Evolutionary conservation across 169 alveolate genomes (phyloP).

Genomic region (Plasmodium inui): DNA sequence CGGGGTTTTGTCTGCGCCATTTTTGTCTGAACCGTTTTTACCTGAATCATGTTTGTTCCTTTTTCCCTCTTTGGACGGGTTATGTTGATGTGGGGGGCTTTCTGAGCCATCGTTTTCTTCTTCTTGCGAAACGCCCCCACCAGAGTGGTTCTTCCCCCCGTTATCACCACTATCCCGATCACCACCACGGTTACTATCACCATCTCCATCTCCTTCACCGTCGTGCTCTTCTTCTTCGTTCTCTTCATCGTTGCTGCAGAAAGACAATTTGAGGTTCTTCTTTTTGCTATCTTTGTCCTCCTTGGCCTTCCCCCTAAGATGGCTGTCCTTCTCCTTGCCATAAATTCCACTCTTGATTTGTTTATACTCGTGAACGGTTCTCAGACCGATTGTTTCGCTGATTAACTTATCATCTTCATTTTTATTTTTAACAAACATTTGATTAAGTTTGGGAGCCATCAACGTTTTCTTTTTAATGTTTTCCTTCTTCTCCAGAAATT

Average conservation of each 20-base stretch:
- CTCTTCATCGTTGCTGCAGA: constrained; percentile 37
- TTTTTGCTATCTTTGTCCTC: constrained; percentile 16
- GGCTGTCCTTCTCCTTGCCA: constrained; percentile 33
- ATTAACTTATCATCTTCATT: constrained; percentile 70
- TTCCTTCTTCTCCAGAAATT: constrained; percentile 68
- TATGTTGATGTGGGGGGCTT: not conserved
- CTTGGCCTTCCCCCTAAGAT: not conserved
- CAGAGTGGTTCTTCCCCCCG: not conserved
- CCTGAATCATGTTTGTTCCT: not conserved
- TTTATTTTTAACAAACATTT: constrained; percentile 72
- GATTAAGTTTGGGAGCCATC: constrained; percentile 73
- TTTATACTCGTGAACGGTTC: constrained; percentile 75
- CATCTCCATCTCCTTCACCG: constrained; percentile 8
- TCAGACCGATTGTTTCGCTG: constrained; percentile 67
- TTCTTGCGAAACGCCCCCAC: not conserved
- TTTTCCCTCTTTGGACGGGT: not conserved
- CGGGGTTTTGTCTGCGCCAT: not conserved
- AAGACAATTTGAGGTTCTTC: constrained; percentile 45
- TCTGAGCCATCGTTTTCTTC: constrained; percentile 3
- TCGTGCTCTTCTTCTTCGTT: constrained; percentile 21
- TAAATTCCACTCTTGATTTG: constrained; percentile 58
- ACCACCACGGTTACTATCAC: not conserved
- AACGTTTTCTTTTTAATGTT: constrained; percentile 50
- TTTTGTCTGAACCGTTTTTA: not conserved
- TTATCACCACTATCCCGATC: not conserved